phyloP scores from a whole-genome alignment of 202 grass and related monocot genomes.

The Carex arenaria region DNA sequence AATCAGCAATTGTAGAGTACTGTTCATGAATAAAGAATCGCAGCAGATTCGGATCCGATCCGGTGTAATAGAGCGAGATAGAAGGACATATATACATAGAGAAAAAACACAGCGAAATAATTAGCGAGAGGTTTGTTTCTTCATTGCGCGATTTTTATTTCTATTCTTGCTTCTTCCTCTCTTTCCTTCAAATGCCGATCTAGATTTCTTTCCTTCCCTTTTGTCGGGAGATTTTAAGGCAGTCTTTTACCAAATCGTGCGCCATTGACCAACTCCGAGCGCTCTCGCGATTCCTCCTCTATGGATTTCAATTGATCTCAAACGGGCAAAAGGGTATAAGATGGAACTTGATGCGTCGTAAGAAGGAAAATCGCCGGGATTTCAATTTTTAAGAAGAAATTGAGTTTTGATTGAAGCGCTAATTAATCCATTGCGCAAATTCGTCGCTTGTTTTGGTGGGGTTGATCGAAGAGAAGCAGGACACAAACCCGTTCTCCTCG shows the following conservation, averaged over 20 bases:
- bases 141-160: neutral
- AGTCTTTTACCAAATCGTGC: neutral
- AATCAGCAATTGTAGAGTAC: no score
- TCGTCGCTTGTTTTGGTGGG: neutral
- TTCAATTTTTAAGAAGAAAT: neutral
- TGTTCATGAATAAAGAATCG: no score
- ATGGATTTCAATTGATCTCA: neutral
- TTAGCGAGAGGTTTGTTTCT: neutral
- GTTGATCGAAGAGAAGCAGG: neutral
- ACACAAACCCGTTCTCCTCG: neutral
- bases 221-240: neutral
- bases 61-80: conserved; percentile 6
- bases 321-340: neutral
- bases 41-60: neutral
- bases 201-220: conserved; percentile 2
- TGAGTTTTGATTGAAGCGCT: neutral
- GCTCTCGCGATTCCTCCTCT: neutral
- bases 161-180: neutral
- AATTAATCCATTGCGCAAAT: neutral
- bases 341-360: neutral
- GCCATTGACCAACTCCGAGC: neutral
- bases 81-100: neutral
- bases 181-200: conserved; percentile 10
- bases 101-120: neutral
- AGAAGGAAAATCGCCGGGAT: neutral